Evolutionary conservation across 2,329 filamentous ascomycete genomes (phyloP).

Genomic region (Fusarium sp.): DNA sequence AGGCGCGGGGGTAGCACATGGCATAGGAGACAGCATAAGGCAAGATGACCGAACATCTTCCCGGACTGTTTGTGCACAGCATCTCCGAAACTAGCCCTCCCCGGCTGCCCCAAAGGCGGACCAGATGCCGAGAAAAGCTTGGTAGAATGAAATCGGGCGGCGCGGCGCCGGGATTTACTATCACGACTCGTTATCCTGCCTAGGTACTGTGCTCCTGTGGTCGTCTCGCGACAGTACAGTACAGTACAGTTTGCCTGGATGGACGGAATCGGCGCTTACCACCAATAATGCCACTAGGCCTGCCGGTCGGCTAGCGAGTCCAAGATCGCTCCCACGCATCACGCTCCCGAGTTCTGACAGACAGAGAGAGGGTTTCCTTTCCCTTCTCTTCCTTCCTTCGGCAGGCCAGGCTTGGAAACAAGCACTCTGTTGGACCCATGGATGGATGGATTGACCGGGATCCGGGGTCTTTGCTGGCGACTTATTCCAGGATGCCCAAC

Average conservation of each 20-base stretch:
- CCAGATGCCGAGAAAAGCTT: conserved; percentile 38
- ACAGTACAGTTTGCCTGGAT: not conserved
- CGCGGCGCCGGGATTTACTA: conserved; percentile 18
- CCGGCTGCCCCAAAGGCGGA: conserved; percentile 22
- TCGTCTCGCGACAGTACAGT: not conserved
- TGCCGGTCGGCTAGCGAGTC: conserved; percentile 13
- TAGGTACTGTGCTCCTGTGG: not conserved
- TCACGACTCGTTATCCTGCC: not conserved
- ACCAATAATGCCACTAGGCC: conserved; percentile 5
- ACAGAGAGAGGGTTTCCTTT: not conserved
- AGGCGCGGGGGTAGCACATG: conserved; percentile 40
- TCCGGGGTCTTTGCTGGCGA: conserved; percentile 42
- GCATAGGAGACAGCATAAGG: conserved; percentile 35
- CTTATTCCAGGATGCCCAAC: conserved; percentile 47
- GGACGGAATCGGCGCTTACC: conserved; percentile 2
- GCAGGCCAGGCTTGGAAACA: conserved; percentile 31
- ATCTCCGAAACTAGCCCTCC: conserved; percentile 34
- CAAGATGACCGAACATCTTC: conserved; percentile 35
- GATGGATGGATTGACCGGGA: conserved; percentile 33
- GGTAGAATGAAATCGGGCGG: conserved; percentile 22
- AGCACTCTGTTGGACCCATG: conserved; percentile 36
- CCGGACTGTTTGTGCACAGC: conserved; percentile 34
- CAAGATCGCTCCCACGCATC: conserved; percentile 13
- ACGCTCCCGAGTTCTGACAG: conserved; percentile 35
- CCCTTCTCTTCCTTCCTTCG: conserved; percentile 1